Base-by-base conservation (phyloP, 2,329 filamentous ascomycete species). In the Pestalotiopsis sp. region DNA sequence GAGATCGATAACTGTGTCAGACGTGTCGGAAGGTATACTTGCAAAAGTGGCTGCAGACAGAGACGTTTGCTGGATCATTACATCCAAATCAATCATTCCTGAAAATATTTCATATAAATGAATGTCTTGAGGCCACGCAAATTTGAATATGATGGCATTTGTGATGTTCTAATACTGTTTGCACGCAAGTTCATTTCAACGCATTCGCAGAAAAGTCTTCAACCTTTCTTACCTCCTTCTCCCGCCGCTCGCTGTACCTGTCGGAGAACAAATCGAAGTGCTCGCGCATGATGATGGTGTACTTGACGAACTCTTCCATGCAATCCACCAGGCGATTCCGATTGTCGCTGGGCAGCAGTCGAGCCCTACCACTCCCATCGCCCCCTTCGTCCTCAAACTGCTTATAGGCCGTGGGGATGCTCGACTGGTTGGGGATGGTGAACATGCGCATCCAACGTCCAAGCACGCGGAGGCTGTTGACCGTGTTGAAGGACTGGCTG, bases 361-460 rank as follows among this genome's bases (percentile, higher is more conserved):
- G 78, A 17, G 61, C 66, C 61, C 14, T 14, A 9, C 67, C 67
- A 2, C 56, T 58, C 0, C 67, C 67, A 27, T 39, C 39, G 61
- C 83, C 85, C 27, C 85, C 82, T 36, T 84, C 84, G n/a, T 83
- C 80, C 3, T 86, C 87, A 63, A 91, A 91, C 61, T 89, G 87
- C 4, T 84, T 91, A 70, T 89, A 92, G 0, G 89, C 90, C 75
- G 82, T 86, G 0, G 90, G 90, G 2, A 92, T 83, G 0, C 86
- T 90, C 27, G 85, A 88, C 76, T 92, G 90, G 74, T 92, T 92
- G 0, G 89, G 88, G 31, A 91, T 90, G 1, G 85, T 81, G 71
- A 91, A 91, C 89, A 91, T 91, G 56, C 89, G 84, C 89, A 91
- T 91, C 90, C 90, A 92, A 0, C 90, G 84, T 0, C 90, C 90